Percentiles rank a stretch among this genome's conserved stretches.
phyloP scores from a whole-genome alignment of 1,139 yeast species.

The Saccharomyces hybrid region DNA sequence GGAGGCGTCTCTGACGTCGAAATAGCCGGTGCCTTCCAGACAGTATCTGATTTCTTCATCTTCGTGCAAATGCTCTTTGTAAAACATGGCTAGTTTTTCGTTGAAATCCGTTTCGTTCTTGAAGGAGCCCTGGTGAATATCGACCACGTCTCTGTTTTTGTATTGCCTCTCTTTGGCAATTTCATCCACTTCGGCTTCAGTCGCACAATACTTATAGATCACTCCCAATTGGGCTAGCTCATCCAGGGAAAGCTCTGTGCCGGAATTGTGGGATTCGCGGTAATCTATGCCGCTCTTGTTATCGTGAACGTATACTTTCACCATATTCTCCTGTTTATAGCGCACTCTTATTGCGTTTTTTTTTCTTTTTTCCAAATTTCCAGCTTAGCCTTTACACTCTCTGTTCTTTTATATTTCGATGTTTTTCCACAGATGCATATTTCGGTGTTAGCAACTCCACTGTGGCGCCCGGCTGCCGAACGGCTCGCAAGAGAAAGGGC shows the following conservation, averaged over 20 bases:
- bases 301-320: constrained; percentile 65
- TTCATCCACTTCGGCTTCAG: constrained; percentile 50
- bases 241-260: constrained; percentile 43
- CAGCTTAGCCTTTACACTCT: not conserved
- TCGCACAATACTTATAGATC: constrained; percentile 48
- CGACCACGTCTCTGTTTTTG: constrained; percentile 70
- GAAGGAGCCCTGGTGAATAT: constrained; percentile 53
- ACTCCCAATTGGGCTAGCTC: constrained; percentile 62
- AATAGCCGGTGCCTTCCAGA: constrained; percentile 84
- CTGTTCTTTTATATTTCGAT: not conserved
- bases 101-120: constrained; percentile 54
- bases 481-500: not conserved
- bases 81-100: constrained; percentile 61
- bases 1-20: constrained; percentile 70
- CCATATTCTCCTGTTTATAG: constrained; percentile 14
- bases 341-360: not conserved
- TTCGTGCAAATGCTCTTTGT: constrained; percentile 86
- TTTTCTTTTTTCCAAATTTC: not conserved
- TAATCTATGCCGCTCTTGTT: constrained; percentile 52
- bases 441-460: not conserved
- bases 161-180: constrained; percentile 66
- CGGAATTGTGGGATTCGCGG: constrained; percentile 71
- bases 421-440: not conserved
- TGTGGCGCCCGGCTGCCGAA: not conserved
- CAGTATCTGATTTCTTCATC: constrained; percentile 95